Evolutionary conservation across 75 land plant species (phyloP), one percentile per base, ranked within the genome.

Genomic region (Pseudotsuga menziesii): DNA sequence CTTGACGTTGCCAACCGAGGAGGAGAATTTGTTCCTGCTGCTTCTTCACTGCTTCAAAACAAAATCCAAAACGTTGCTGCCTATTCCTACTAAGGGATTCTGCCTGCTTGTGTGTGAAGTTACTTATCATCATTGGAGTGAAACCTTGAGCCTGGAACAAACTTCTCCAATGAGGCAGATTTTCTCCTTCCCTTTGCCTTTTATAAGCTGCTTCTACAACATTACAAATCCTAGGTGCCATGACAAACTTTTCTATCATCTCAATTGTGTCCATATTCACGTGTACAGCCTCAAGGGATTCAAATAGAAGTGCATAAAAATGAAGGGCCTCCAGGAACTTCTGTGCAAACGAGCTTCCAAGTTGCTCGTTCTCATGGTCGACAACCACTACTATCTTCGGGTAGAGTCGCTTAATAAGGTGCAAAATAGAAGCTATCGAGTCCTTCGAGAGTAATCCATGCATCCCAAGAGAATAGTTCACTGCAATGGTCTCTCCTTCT

Each of bases 1-100:
- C 88, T 23, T 80, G 82, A 5, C 86, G 78, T 72, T 90, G 95
- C 97, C 97, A 96, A 27, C 83, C 88, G 12, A 96, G 94, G 58
- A 86, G 77, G 54, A 96, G 97, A 13, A 88, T 81, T 5, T 88
- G 83, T 29, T 91, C 84, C 35, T 86, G 85, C 82, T 86, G 87
- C 75, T 84, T 62, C 39, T 75, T 57, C 23, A 69, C 48, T 23
- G 36, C 56, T 39, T 69, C 92, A 4, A 86, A 84, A 39, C 82
- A 86, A 72, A 89, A 93, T 2, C 92, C 95, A 64, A 79, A 74
- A 23, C 87, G 80, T 5, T 82, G 82, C 39, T 86, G 80, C 63
- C 85, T 80, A 66, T 84, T 84, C 71, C 87, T 80, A 61, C 84
- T 66, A 4, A 96, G 81, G 63, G 80, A 91, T 26, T 94, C 96